Evolutionary conservation across 73 alveolate species (phyloP).

Genomic region (Tetrahymena thermophila): DNA sequence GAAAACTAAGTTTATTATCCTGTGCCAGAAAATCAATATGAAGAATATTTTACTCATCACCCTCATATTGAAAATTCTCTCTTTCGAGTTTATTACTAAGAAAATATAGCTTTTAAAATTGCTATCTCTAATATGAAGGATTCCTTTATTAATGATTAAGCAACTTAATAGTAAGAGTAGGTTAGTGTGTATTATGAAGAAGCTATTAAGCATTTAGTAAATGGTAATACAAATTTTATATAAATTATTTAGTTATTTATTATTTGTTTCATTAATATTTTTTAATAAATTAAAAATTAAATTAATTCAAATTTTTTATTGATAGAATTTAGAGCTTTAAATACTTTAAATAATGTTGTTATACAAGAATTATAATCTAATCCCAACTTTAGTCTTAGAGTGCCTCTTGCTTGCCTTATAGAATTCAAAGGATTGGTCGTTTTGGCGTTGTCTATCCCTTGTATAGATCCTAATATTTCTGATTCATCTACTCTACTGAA

Average conservation of each 20-base stretch:
- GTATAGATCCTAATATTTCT: background rate
- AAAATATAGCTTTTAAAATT: background rate
- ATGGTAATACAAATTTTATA: background rate
- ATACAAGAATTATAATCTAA: background rate
- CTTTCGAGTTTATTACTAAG: background rate
- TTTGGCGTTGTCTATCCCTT: background rate
- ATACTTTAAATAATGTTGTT: background rate
- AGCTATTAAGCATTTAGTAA: background rate
- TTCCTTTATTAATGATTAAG: background rate
- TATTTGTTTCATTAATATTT: background rate
- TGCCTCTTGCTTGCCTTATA: background rate
- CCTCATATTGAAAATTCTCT: background rate
- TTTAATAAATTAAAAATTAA: too few relatives aligned
- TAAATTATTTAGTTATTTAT: background rate
- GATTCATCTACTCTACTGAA: background rate
- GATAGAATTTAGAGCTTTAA: background rate
- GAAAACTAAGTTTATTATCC: background rate
- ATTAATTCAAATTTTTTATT: background rate
- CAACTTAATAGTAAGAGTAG: background rate
- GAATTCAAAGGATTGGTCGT: background rate
- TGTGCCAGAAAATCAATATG: background rate
- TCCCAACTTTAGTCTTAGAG: background rate
- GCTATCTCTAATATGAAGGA: background rate
- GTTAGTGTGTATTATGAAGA: background rate
- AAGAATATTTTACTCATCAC: background rate